Evolutionary conservation across 2,329 filamentous ascomycete genomes (phyloP).

Genomic region (Diaporthe aspalathi): DNA sequence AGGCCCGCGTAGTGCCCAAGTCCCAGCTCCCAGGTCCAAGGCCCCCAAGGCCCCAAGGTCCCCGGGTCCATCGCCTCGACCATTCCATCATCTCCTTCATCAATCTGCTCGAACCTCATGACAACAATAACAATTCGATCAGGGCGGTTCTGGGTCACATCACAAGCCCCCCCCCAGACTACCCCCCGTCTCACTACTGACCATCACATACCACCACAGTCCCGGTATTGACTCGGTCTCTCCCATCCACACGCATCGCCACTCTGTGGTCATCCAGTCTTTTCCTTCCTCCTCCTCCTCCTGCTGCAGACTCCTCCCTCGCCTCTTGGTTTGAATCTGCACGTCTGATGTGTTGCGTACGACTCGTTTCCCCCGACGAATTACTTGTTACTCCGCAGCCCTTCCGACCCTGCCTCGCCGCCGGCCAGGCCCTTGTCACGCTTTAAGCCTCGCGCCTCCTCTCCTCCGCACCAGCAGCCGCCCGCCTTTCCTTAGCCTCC

Average conservation of each 20-base stretch:
- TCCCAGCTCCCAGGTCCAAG: not conserved
- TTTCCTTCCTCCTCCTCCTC: too few species aligned
- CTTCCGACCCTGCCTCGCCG: constrained; percentile 30
- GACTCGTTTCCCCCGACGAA: constrained; percentile 33
- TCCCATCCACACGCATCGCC: constrained; percentile 12
- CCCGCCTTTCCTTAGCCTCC: not conserved
- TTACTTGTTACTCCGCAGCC: constrained; percentile 34
- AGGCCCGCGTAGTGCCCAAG: not conserved
- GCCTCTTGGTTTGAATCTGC: constrained; percentile 23
- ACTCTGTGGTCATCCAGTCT: constrained; percentile 33
- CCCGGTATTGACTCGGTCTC: constrained; percentile 32
- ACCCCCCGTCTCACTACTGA: constrained; percentile 14
- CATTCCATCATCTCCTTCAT: constrained; percentile 15
- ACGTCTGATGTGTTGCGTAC: constrained; percentile 35
- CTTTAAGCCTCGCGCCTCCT: constrained; percentile 34
- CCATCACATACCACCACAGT: constrained; percentile 8
- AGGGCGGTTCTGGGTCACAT: constrained; percentile 11
- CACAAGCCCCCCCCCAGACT: constrained; percentile 4
- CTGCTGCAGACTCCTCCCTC: constrained; percentile 17
- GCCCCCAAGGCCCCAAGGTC: not conserved
- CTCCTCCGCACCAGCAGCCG: constrained; percentile 32
- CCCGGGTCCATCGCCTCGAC: constrained; percentile 12
- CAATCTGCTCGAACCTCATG: constrained; percentile 21
- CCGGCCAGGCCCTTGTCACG: constrained; percentile 23
- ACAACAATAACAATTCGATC: constrained; percentile 17